phyloP scores from a whole-genome alignment of 164 flowering plant genomes.

The Nelumbo lutea region DNA sequence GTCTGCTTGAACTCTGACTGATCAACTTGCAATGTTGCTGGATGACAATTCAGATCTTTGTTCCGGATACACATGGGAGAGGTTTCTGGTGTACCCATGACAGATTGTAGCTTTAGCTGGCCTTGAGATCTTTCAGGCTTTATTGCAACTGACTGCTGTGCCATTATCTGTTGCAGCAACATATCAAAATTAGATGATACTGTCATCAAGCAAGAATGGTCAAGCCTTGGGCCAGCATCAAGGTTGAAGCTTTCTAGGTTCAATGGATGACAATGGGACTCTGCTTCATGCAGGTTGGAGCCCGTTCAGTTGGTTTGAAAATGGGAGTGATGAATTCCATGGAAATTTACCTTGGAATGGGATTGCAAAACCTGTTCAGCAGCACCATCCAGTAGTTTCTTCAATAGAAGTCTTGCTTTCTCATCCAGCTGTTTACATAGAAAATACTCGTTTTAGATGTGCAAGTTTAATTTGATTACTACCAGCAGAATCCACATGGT shows the following conservation, averaged over 20 bases:
- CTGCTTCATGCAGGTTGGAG: too few relatives aligned
- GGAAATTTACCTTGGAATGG: conserved; percentile 24
- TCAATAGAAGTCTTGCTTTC: conserved; percentile 28
- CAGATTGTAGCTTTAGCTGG: not conserved
- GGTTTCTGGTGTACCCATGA: too few relatives aligned
- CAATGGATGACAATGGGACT: too few relatives aligned
- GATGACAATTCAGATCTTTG: conserved; percentile 1
- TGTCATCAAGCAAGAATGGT: too few relatives aligned
- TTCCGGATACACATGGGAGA: not conserved
- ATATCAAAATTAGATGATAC: not conserved
- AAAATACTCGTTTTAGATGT: not conserved
- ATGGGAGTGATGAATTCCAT: too few relatives aligned
- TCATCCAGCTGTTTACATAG: conserved; percentile 29
- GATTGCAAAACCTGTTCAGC: conserved; percentile 23
- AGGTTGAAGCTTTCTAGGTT: too few relatives aligned
- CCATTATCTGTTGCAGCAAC: conserved; percentile 13
- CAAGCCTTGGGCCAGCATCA: too few relatives aligned
- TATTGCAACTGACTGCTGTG: conserved; percentile 6
- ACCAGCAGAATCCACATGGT: too few relatives aligned
- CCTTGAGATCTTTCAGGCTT: not conserved
- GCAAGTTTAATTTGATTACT: too few relatives aligned
- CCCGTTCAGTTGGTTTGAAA: too few relatives aligned
- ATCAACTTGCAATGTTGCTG: not conserved
- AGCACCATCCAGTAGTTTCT: conserved; percentile 38
- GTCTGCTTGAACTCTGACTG: conserved; percentile 1